Evolutionary conservation across 805 yeast genomes (phyloP), one percentile per base, ranked within the genome.

Genomic region (Lachancea cidri): DNA sequence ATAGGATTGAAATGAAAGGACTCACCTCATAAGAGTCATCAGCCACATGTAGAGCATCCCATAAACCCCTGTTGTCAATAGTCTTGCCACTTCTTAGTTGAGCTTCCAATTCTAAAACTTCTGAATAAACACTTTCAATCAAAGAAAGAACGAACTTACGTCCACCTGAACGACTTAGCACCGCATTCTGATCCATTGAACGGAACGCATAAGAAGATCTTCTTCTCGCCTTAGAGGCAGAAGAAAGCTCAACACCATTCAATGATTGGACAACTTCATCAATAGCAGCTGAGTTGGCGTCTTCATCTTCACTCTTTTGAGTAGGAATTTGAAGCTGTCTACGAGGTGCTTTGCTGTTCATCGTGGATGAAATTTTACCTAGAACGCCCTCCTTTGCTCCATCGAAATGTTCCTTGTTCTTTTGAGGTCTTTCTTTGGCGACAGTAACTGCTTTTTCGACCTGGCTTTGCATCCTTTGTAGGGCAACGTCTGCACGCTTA

Each of bases 401-500:
- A 20, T 45, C 53, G n/a, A 44, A 41, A 24, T 50, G 54, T 36
- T 70, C 69, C 33, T 74, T 71, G 22, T 79, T 77, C 52, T 77
- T 78, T 48, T 74, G 81, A 40, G 86, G 83, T 67, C 87, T 78
- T 55, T 87, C 96, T 60, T 86, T 86, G 17, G 97, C 98, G 30
- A 86, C 91, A 41, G 91, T 85, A 14, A 91, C 97, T 13, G 98
- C 98, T 56, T 85, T 86, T 58, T 88, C 94, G 39, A 91, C 96
- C 68, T 91, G 98, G 62, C 88, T 96, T 67, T 91, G 97, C 96
- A 93, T 86, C 72, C 97, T 81, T 70, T 86, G 96, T 55, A 89
- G 73, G 1, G 96, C 96, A 49, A 87, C 80, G 63, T 86, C 95
- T 6, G 89, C 91, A 61, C 91, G 73, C 65, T 81, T 83, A 48